A percentile compares a stretch with the other conserved stretches of the same genome.
Conservation (phyloP, 2,329 filamentous ascomycete genomes). For the Hansfordia pulvinata region DNA sequence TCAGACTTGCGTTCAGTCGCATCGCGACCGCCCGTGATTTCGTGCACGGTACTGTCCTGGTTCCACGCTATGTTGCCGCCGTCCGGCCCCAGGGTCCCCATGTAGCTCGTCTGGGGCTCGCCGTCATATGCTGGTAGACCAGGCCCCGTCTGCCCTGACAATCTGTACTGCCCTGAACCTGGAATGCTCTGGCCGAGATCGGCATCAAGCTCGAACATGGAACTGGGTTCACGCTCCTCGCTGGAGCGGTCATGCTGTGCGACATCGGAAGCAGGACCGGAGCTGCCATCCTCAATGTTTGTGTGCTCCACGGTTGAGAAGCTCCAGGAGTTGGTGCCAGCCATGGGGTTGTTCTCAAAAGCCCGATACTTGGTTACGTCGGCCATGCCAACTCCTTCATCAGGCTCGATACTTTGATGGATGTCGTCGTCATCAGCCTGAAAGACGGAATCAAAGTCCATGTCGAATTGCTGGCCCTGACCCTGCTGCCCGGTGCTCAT, state of each 20-base stretch:
- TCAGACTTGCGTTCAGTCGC: slow-evolving; percentile 24
- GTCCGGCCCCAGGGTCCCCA: slow-evolving; percentile 15
- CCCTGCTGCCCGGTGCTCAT: too few species aligned
- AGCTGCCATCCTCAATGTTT: slow-evolving; percentile 13
- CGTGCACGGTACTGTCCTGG: slow-evolving; percentile 21
- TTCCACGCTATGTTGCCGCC: too few species aligned
- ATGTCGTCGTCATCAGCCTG: slow-evolving; percentile 13
- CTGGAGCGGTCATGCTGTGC: slow-evolving; percentile 23
- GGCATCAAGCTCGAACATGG: slow-evolving; percentile 8
- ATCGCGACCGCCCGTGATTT: slow-evolving; percentile 22
- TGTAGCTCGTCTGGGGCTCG: slow-evolving; percentile 13
- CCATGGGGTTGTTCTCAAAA: slow-evolving; percentile 13
- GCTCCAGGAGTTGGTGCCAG: slow-evolving; percentile 24
- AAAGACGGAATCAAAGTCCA: slow-evolving; percentile 2
- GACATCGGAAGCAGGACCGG: slow-evolving; percentile 16
- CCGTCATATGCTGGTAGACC: slow-evolving; percentile 6
- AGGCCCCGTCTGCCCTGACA: slow-evolving; percentile 9
- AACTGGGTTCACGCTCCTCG: slow-evolving; percentile 15
- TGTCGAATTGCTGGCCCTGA: too few species aligned
- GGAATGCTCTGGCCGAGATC: slow-evolving; percentile 10
- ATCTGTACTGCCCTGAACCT: slow-evolving; percentile 6
- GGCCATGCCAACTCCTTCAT: slow-evolving; percentile 29
- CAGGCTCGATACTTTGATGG: slow-evolving; percentile 30
- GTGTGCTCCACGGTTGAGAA: slow-evolving; percentile 24
- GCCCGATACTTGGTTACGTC: too few species aligned